Evolutionary conservation across 2,329 filamentous ascomycete genomes (phyloP).

Genomic region (Fusarium torulosum): DNA sequence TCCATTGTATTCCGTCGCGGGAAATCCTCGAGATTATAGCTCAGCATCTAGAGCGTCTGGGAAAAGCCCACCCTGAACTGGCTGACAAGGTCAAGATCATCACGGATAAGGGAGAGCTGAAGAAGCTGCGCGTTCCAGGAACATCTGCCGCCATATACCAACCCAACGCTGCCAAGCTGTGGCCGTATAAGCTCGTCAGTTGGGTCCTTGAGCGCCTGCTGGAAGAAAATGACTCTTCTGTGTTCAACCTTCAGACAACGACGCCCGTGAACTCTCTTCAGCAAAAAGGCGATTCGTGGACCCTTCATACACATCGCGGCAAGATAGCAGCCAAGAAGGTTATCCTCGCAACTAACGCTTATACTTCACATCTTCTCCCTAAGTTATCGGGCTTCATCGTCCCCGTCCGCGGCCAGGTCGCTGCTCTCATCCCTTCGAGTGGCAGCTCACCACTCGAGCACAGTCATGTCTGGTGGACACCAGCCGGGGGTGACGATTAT

Average conservation of each 20-base stretch:
- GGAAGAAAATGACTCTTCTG: conserved; percentile 51
- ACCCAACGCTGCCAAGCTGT: conserved; percentile 74
- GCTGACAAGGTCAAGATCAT: conserved; percentile 61
- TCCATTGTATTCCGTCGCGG: conserved; percentile 71
- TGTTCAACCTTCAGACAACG: conserved; percentile 80
- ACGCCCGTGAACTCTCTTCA: conserved; percentile 72
- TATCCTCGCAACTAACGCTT: conserved; percentile 85
- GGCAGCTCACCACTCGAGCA: conserved; percentile 59
- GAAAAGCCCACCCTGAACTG: conserved; percentile 67
- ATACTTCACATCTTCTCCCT: conserved; percentile 82
- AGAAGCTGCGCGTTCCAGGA: conserved; percentile 65
- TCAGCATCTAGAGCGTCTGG: conserved; percentile 63
- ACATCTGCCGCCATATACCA: conserved; percentile 75
- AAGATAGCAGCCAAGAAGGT: conserved; percentile 71
- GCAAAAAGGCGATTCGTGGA: conserved; percentile 61
- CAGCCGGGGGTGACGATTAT: conserved; percentile 73
- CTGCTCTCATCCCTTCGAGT: conserved; percentile 70
- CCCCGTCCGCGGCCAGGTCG: conserved; percentile 81
- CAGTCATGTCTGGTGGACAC: conserved; percentile 72
- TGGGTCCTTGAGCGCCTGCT: conserved; percentile 75
- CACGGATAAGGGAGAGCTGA: conserved; percentile 57
- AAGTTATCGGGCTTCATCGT: conserved; percentile 77
- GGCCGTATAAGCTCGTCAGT: conserved; percentile 87
- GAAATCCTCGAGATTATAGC: conserved; percentile 66
- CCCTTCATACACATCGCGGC: conserved; percentile 77